Conservation (phyloP, 495 filamentous ascomycete genomes). For the Elaphomyces granulatus region DNA sequence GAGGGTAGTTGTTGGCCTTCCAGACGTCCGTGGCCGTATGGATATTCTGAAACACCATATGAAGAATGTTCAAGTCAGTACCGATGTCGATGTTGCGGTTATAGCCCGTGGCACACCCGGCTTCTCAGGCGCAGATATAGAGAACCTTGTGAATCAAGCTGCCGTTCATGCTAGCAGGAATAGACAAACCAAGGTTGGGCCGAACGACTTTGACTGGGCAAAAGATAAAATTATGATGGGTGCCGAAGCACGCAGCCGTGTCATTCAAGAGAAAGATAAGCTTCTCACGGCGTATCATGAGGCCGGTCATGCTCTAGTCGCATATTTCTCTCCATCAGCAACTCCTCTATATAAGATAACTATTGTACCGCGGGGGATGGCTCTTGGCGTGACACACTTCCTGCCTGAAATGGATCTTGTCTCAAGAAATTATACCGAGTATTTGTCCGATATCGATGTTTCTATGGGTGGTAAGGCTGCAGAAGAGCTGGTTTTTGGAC, state of each 20-base stretch:
- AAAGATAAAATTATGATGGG: constrained; percentile 99
- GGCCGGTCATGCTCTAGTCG: constrained; percentile 85
- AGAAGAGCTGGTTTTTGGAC: constrained; percentile 81
- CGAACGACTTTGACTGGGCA: constrained; percentile 85
- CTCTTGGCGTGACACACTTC: constrained; percentile 71
- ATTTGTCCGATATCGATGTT: constrained; percentile 62
- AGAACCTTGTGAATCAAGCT: constrained; percentile 94
- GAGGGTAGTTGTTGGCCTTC: constrained; percentile 72
- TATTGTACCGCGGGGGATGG: constrained; percentile 77
- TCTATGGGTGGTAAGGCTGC: constrained; percentile 87
- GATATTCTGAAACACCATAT: constrained; percentile 86
- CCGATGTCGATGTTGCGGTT: constrained; percentile 66
- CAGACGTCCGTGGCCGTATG: constrained; percentile 88
- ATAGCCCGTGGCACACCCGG: constrained; percentile 80
- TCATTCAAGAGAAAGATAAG: constrained; percentile 79
- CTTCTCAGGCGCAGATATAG: constrained; percentile 87
- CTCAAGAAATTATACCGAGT: constrained; percentile 52
- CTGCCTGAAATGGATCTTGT: constrained; percentile 85
- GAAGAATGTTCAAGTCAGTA: constrained; percentile 62
- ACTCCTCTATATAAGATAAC: constrained; percentile 89
- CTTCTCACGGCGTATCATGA: constrained; percentile 93
- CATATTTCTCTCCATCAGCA: constrained; percentile 57
- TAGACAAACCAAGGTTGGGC: constrained; percentile 55
- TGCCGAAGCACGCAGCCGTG: constrained; percentile 70
- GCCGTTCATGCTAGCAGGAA: constrained; percentile 79